Evolutionary conservation across 2,329 filamentous ascomycete species (phyloP), one percentile per base, ranked within the genome.

Genomic region (Venturia nashicola): DNA sequence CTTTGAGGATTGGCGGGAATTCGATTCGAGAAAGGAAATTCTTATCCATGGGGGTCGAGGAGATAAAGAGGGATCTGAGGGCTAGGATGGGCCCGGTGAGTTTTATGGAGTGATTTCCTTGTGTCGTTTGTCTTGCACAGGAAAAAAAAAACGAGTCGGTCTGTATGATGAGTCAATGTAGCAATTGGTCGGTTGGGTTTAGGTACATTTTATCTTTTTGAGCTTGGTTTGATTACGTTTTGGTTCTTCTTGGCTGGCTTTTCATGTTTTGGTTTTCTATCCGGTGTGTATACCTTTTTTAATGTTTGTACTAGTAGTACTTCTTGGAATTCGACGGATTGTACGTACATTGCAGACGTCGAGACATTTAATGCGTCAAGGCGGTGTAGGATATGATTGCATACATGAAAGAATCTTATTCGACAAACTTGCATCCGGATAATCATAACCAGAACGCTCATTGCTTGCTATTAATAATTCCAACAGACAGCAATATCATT

Each of bases 21-120:
- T 94, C 94, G 0, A 78, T 99, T 16, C 83, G 89, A 16, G 91
- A 97, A 72, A 91, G 89, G 72, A 96, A 91, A 72, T 91, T 94
- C 68, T 79, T 92, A 16, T 88, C 84, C 0, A 89, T 95, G 76
- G 82, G 83, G 27, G 91, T 89, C 0, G 88, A 91, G 16, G 89
- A 94, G 63, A 78, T 97, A 66, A 96, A 96, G 74, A 82, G 83
- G 51, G 84, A 86, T 54, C 76, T 97, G 54, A 82, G 83, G 23
- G 81, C 81, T 43, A 83, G 90, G 34, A 76, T 92, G 66, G 83
- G 86, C 71, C 83, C 89, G 6, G 62, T 34, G 14, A 23, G 54
- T 42, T 59, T 61, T 20, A 32, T 59, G 32, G 44, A 42, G 32
- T 55, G 27, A 36, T 39, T 18, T 5, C 2, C 3, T 36, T 18